phyloP scores from a whole-genome alignment of 139 green algal genomes.

The Tetraselmis chui region DNA sequence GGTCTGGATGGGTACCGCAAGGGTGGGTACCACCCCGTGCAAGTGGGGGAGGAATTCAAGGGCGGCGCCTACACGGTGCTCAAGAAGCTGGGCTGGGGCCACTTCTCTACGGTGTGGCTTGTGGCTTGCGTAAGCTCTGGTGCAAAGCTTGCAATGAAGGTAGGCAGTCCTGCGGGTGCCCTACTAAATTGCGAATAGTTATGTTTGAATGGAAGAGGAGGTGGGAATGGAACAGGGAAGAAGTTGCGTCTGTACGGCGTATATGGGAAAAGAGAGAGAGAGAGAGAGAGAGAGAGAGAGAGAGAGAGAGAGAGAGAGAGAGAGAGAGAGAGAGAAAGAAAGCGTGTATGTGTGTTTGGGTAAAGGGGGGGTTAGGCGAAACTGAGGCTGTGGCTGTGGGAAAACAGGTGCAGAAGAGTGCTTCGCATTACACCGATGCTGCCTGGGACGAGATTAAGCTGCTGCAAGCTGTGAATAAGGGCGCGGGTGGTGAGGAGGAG shows the following conservation, averaged over 20 bases:
- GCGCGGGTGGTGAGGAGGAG: slow-evolving; percentile 39
- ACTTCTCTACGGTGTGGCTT: slow-evolving; percentile 98
- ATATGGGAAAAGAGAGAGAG: too few relatives aligned
- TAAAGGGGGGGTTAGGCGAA: too few relatives aligned
- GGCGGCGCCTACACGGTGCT: slow-evolving; percentile 83
- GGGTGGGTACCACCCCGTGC: slow-evolving; percentile 91
- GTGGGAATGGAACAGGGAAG: too few relatives aligned
- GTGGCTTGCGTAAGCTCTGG: slow-evolving; percentile 53
- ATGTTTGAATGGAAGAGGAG: too few relatives aligned
- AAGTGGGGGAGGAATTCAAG: slow-evolving; percentile 83
- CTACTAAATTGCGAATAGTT: too few relatives aligned
- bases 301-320: too few relatives aligned
- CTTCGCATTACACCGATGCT: slow-evolving; percentile 92
- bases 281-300: too few relatives aligned
- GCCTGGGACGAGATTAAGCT: slow-evolving; percentile 93
- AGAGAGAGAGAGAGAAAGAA: too few relatives aligned
- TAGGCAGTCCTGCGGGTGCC: slow-evolving; percentile 3
- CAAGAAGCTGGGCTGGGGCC: slow-evolving; percentile 97
- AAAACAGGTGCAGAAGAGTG: slow-evolving; percentile 94
- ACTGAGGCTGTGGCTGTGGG: too few relatives aligned
- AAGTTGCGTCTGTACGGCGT: too few relatives aligned
- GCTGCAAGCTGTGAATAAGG: slow-evolving; percentile 38
- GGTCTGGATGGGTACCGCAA: slow-evolving; percentile 58
- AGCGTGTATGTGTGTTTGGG: too few relatives aligned
- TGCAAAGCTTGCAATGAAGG: slow-evolving; percentile 47